phyloP scores from a whole-genome alignment of 257 asterid species.

The Nicotiana undulata region DNA sequence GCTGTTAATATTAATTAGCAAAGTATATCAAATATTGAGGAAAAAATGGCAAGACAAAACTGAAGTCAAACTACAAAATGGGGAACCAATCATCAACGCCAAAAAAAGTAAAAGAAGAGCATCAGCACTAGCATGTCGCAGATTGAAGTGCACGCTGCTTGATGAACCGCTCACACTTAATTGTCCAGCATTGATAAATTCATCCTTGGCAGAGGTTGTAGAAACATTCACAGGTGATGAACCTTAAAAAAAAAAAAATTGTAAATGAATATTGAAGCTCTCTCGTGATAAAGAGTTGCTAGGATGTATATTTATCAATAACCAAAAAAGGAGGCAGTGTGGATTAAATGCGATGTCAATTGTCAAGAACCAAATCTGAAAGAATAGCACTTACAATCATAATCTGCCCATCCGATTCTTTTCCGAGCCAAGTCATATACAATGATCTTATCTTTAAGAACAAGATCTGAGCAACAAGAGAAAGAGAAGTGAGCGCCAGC shows the following conservation, averaged over 20 bases:
- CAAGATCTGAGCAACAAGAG: conserved; percentile 52
- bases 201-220: conserved; percentile 62
- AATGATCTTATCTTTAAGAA: conserved; percentile 73
- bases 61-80: conserved; percentile 28
- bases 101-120: conserved; percentile 19
- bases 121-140: conserved; percentile 1
- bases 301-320: background rate
- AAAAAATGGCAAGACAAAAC: background rate
- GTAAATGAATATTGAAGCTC: background rate
- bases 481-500: background rate
- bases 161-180: conserved; percentile 55
- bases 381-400: conserved; percentile 55
- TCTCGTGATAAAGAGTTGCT: background rate
- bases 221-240: conserved; percentile 77
- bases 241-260: conserved; percentile 40
- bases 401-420: conserved; percentile 83
- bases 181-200: conserved; percentile 57
- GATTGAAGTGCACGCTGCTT: conserved; percentile 6
- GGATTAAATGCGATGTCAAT: background rate
- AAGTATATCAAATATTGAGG: background rate
- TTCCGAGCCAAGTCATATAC: conserved; percentile 82
- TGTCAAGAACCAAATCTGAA: background rate
- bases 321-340: background rate
- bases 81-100: conserved; percentile 20
- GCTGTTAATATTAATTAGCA: conserved; percentile 18